A percentile compares a stretch with the other conserved stretches of the same genome.
These are phyloP conservation scores for Chaetomium sp. DNA, from an alignment of 2,329 filamentous ascomycete genomes.

Conservation along the genomic window DNA sequence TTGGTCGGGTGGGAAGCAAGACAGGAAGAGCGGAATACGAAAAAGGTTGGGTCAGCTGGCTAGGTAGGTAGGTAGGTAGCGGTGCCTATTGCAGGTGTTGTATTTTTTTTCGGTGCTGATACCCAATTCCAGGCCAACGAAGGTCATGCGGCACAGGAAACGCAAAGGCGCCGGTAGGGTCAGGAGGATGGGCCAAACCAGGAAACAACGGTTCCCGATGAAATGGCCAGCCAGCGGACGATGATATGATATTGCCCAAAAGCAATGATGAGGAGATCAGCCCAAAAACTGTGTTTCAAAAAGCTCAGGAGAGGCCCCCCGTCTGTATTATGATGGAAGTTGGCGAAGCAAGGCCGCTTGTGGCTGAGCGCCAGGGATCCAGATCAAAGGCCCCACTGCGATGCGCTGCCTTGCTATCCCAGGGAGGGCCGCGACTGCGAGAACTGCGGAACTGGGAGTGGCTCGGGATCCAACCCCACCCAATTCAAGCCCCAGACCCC, in stretches of 20 bases:
- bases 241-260: conserved; percentile 24
- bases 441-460: conserved; percentile 21
- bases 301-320: conserved; percentile 32
- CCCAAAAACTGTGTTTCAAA: conserved; percentile 34
- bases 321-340: conserved; percentile 29
- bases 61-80: conserved; percentile 12
- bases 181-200: background rate
- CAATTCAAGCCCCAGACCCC: conserved; percentile 7
- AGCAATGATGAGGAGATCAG: conserved; percentile 22
- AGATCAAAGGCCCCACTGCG: conserved; percentile 25
- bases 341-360: conserved; percentile 26
- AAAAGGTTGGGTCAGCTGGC: conserved; percentile 26
- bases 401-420: conserved; percentile 22
- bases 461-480: conserved; percentile 25
- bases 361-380: conserved; percentile 34
- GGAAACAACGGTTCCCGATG: background rate
- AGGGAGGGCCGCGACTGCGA: conserved; percentile 32
- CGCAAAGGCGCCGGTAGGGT: background rate
- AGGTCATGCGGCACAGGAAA: conserved; percentile 6
- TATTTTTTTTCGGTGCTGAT: conserved; percentile 18
- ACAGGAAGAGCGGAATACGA: conserved; percentile 10
- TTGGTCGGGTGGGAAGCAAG: background rate
- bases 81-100: conserved; percentile 9
- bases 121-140: conserved; percentile 26
- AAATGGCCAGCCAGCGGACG: conserved; percentile 20